Evolutionary conservation across 495 filamentous ascomycete genomes (phyloP).

Genomic region (Neurospora sp.): DNA sequence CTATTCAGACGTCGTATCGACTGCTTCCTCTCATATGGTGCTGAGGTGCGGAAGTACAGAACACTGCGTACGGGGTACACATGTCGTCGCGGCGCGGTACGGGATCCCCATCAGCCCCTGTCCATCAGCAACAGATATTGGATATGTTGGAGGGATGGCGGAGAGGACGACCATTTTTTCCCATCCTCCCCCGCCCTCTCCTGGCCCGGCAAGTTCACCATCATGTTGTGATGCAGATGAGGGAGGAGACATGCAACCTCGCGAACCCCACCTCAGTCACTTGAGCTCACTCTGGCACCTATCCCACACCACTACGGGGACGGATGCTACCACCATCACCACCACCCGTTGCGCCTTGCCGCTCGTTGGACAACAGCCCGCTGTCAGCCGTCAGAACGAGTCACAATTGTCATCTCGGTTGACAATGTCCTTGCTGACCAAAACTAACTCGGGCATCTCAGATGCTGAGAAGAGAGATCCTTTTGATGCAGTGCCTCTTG

Average conservation of each 20-base stretch:
- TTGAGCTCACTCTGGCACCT: neutral
- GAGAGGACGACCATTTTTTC: too few species aligned
- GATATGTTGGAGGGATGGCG: too few species aligned
- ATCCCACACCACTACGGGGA: neutral
- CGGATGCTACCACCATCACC: neutral
- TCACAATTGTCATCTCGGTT: neutral
- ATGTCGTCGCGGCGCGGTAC: too few species aligned
- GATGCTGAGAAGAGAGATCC: neutral
- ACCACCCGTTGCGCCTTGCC: neutral
- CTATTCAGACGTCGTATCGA: neutral
- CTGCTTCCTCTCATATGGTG: neutral
- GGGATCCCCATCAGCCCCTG: too few species aligned
- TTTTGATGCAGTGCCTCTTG: neutral
- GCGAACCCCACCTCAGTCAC: neutral
- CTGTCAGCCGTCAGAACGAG: neutral
- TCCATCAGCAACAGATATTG: too few species aligned
- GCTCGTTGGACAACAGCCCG: neutral
- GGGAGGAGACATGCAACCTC: neutral
- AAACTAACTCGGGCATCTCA: neutral
- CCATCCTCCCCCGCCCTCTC: too few species aligned
- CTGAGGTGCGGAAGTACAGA: neutral
- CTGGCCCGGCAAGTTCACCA: too few species aligned
- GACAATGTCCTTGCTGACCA: neutral
- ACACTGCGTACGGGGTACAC: too few species aligned
- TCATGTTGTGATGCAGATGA: too few species aligned